Percentiles rank a stretch among this genome's conserved stretches.
These are phyloP conservation scores for Podospora pseudoanserina DNA, from an alignment of 495 filamentous ascomycete species.

Conservation along the genomic window DNA sequence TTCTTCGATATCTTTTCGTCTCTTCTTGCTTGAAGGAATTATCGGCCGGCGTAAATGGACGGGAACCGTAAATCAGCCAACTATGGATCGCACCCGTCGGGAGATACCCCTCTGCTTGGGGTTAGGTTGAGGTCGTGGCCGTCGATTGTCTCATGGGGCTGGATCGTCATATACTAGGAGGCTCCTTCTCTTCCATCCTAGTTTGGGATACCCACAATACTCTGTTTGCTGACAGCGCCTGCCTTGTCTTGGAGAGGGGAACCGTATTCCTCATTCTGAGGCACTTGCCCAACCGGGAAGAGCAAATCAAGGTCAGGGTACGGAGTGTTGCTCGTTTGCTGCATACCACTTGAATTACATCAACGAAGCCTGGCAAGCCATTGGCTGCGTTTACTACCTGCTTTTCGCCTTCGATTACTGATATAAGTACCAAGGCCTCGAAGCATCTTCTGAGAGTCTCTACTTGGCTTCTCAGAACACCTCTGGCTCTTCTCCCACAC, in stretches of 20 bases:
- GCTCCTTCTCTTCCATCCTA: not conserved
- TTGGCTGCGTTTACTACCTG: not conserved
- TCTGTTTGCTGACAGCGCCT: not conserved
- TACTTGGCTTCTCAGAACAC: not conserved
- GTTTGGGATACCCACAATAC: not conserved
- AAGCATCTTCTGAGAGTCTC: not conserved
- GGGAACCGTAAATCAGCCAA: conserved; percentile 14
- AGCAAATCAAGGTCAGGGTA: conserved; percentile 4
- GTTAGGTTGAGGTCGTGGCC: not conserved
- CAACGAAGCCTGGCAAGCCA: not conserved
- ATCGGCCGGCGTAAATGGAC: conserved; percentile 17
- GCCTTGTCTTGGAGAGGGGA: not conserved
- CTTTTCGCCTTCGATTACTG: not conserved
- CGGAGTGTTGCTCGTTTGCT: conserved; percentile 2
- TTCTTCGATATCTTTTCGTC: conserved; percentile 7
- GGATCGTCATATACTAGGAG: not conserved
- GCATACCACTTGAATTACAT: not conserved
- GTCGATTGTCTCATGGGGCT: not conserved
- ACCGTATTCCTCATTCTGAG: conserved; percentile 5
- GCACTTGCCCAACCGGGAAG: conserved; percentile 11
- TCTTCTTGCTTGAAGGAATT: not conserved
- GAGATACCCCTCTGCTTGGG: not conserved
- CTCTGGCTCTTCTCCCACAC: not conserved
- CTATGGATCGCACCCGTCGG: conserved; percentile 3
- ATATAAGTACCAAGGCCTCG: conserved; percentile 8